Evolutionary conservation across 192 early-diverging fungal genomes (phyloP).

Genomic region (Polychytrium aggregatum): DNA sequence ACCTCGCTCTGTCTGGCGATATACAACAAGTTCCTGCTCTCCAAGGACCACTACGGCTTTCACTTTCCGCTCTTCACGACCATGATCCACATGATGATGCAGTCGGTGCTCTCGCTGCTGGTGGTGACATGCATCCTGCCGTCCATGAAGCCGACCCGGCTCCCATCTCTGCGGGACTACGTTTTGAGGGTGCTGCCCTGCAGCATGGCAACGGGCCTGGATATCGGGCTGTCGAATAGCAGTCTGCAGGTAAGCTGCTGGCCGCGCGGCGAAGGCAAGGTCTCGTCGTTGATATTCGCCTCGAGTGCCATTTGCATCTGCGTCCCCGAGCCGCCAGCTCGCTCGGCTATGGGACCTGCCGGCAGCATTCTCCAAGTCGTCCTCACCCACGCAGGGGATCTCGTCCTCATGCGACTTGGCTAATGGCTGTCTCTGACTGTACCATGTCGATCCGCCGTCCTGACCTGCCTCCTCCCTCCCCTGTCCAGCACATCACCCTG

Average conservation of each 20-base stretch:
- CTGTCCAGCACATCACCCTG: conserved; percentile 59
- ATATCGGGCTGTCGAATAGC: conserved; percentile 83
- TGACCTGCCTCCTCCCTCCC: neutral
- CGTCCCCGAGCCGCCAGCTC: too few species aligned
- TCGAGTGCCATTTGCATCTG: too few species aligned
- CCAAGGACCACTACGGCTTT: conserved; percentile 67
- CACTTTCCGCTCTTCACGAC: conserved; percentile 80
- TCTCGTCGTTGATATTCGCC: too few species aligned
- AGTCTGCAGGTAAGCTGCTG: conserved; percentile 55
- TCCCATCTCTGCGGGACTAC: conserved; percentile 45
- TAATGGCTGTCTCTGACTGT: too few species aligned
- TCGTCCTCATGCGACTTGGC: too few species aligned
- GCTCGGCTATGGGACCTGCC: neutral
- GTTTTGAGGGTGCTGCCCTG: conserved; percentile 71
- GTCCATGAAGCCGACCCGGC: conserved; percentile 40
- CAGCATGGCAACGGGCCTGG: conserved; percentile 75
- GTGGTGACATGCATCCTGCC: conserved; percentile 45
- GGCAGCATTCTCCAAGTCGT: neutral
- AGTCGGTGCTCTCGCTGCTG: conserved; percentile 50
- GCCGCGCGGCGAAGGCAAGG: too few species aligned
- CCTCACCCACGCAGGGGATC: too few species aligned
- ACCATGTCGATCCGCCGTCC: too few species aligned
- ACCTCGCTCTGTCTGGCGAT: conserved; percentile 66
- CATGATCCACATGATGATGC: conserved; percentile 73
- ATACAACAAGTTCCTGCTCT: conserved; percentile 95